Percentiles rank a stretch among this genome's conserved stretches.
Conservation (phyloP, 306 rosid genomes). For the Abrus pulchellus region DNA sequence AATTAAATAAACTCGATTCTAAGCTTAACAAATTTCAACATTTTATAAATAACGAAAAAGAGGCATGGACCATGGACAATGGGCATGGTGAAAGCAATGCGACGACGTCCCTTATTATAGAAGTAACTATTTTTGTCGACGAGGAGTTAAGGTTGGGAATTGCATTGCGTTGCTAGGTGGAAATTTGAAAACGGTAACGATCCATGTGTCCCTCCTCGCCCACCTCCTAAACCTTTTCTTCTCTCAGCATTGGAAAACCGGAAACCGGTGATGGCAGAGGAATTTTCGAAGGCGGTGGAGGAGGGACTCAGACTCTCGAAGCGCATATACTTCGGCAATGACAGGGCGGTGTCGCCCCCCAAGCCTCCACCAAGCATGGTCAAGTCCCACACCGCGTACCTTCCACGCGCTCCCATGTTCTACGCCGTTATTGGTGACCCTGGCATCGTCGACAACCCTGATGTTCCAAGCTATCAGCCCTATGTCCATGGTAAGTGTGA, state of each 20-base stretch:
- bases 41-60: no score
- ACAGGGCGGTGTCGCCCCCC: constrained; percentile 63
- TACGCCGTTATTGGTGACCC: constrained; percentile 79
- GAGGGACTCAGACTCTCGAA: constrained; percentile 75
- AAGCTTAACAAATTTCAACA: no score
- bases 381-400: constrained; percentile 42
- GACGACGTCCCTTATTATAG: no score
- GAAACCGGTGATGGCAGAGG: constrained; percentile 63
- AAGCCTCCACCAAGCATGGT: constrained; percentile 50
- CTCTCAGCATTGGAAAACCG: no score
- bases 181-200: no score
- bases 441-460: constrained; percentile 84
- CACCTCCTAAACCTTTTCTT: neutral
- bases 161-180: no score
- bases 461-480: constrained; percentile 92
- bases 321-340: constrained; percentile 75
- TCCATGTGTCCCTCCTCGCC: neutral
- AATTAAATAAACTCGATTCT: no score
- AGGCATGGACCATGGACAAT: no score
- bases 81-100: no score
- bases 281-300: constrained; percentile 69
- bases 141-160: no score
- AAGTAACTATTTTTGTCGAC: no score
- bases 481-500: constrained; percentile 86
- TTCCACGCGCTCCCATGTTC: constrained; percentile 76